Evolutionary conservation across 1,284 basidiomycete genomes (phyloP).

Genomic region (Tremellales sp.): DNA sequence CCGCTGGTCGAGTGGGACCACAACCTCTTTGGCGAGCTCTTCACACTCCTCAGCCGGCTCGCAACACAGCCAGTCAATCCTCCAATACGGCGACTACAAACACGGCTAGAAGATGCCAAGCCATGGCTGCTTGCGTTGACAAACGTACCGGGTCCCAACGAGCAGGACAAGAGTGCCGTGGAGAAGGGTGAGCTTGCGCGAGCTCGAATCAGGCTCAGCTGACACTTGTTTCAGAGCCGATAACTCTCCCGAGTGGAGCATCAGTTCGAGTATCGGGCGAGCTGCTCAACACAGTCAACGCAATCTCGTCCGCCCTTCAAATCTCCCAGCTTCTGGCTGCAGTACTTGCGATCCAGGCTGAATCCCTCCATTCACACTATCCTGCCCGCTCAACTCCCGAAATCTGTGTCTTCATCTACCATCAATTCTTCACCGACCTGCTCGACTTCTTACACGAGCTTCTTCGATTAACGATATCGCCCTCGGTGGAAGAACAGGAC

Average conservation of each 20-base stretch:
- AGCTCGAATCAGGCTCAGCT: background rate
- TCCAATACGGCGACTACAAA: slow-evolving; percentile 26
- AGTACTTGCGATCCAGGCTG: slow-evolving; percentile 33
- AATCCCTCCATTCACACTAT: slow-evolving; percentile 28
- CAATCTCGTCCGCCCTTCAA: slow-evolving; percentile 25
- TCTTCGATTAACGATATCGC: slow-evolving; percentile 21
- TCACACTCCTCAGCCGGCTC: slow-evolving; percentile 33
- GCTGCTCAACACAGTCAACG: slow-evolving; percentile 28
- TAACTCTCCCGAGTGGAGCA: slow-evolving; percentile 25
- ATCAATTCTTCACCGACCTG: slow-evolving; percentile 28
- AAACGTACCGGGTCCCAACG: slow-evolving; percentile 28
- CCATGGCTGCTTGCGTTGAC: slow-evolving; percentile 42
- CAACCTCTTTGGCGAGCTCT: slow-evolving; percentile 35
- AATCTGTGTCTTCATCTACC: slow-evolving; percentile 35
- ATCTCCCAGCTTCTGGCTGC: slow-evolving; percentile 39
- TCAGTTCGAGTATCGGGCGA: slow-evolving; percentile 33
- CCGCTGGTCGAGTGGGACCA: slow-evolving; percentile 39
- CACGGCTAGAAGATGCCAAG: slow-evolving; percentile 31
- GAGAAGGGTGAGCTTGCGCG: slow-evolving; percentile 24
- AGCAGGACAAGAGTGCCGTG: slow-evolving; percentile 33
- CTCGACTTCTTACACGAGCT: slow-evolving; percentile 36
- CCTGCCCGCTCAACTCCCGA: slow-evolving; percentile 34
- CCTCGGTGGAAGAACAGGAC: slow-evolving; percentile 16
- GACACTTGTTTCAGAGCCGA: slow-evolving; percentile 18
- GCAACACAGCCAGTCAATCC: slow-evolving; percentile 36